Evolutionary conservation across 164 flowering plant species (phyloP), one percentile per base, ranked within the genome.

Genomic region (Akebia trifoliata): DNA sequence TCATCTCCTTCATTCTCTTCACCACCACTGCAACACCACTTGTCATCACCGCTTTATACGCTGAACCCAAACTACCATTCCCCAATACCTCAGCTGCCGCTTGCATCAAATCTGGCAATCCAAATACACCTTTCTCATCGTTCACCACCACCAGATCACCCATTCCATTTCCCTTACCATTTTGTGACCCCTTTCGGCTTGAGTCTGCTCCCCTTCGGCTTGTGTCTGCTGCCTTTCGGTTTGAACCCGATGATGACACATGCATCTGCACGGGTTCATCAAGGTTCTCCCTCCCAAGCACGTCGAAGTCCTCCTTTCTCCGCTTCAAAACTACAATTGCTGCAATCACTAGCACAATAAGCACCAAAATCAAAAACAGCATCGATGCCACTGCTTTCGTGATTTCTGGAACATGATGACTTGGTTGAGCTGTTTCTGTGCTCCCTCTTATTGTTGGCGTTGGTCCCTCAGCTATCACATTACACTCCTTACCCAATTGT

Each of bases 1-100:
- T 82, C 95, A 90, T 82, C 46, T 86, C 95, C 53, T 71, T 79
- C 78, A 87, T 72, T 65, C 96, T 79, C 78, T 94, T 94, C 78
- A 90, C 99, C 64, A 84, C 99, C 48, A 90, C 97, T 0, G 82
- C 62, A 43, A 86, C 29, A 22, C 95, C 99, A 34, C 63, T 83
- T 0, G 71, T 45, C 87, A 94, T 76, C 34, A 72, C 73, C 0
- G 99, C 97, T 70, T 90, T 93, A 50, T 90, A 94, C 0, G 97
- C 80, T 0, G 96, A 87, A 2, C 97, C 97, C 61, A 90, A 38
- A 17, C 78, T 75, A 0, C 99, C 90, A 40, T 69, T 84, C 18
- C 96, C 97, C 4, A 94, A 68, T 29, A 86, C 93, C 77, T 90
- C 97, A 0, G 99, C 99, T 0, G 96, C 87, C 0, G 97, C 96